Evolutionary conservation across 2,329 filamentous ascomycete genomes (phyloP).

Genomic region (Penicillium sp.): DNA sequence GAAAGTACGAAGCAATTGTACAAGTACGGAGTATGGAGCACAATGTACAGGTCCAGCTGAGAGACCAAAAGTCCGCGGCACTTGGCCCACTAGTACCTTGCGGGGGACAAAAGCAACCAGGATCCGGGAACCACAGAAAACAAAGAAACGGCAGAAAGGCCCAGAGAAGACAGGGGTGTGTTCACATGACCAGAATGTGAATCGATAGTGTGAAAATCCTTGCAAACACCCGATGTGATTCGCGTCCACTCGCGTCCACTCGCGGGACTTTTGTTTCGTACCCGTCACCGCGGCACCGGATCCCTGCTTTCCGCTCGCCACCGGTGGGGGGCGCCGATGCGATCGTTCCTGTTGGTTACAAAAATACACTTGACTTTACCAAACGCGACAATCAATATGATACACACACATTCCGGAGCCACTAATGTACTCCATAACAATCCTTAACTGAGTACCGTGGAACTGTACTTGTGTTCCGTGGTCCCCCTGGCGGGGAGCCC

Average conservation of each 20-base stretch:
- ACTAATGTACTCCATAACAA: slow-evolving; percentile 8
- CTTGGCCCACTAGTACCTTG: neutral
- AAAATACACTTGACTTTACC: neutral
- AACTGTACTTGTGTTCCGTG: slow-evolving; percentile 5
- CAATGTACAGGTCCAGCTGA: slow-evolving; percentile 2
- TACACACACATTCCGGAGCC: neutral
- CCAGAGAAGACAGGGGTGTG: neutral
- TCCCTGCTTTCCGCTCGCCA: slow-evolving; percentile 34
- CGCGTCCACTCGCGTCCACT: slow-evolving; percentile 9
- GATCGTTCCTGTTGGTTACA: slow-evolving; percentile 22
- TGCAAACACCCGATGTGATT: slow-evolving; percentile 14
- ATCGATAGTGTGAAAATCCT: slow-evolving; percentile 26
- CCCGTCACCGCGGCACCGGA: slow-evolving; percentile 41
- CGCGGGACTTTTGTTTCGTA: slow-evolving; percentile 21
- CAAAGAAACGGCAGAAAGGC: neutral
- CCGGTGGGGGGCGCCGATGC: slow-evolving; percentile 14
- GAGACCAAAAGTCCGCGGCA: slow-evolving; percentile 3
- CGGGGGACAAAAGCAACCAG: neutral
- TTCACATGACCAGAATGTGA: slow-evolving; percentile 25
- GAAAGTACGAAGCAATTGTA: slow-evolving; percentile 8
- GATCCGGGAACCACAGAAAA: neutral
- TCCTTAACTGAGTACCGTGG: slow-evolving; percentile 15
- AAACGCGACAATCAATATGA: neutral
- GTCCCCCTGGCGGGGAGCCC: slow-evolving; percentile 11
- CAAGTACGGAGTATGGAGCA: neutral